Conservation (phyloP, 257 asterid species). For the Forsythia suspensa region DNA sequence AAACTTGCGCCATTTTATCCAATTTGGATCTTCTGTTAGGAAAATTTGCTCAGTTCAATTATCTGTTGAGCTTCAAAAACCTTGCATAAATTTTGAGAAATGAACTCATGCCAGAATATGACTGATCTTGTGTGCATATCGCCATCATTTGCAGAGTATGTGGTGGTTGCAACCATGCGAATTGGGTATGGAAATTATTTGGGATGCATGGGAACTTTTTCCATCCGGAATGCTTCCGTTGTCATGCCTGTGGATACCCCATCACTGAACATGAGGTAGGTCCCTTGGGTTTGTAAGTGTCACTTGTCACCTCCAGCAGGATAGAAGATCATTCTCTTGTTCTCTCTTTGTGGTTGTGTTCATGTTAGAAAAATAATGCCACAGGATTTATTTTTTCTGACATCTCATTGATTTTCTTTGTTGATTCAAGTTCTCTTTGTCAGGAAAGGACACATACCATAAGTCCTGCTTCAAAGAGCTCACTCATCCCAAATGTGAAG, state of each 20-base stretch:
- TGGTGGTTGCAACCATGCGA: conserved; percentile 82
- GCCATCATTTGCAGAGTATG: conserved; percentile 52
- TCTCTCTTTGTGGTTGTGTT: neutral
- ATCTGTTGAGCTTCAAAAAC: neutral
- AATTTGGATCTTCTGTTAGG: neutral
- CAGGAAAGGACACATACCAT: conserved; percentile 78
- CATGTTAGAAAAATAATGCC: neutral
- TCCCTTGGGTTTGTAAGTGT: neutral
- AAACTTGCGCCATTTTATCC: neutral
- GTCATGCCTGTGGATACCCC: conserved; percentile 73
- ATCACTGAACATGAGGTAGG: conserved; percentile 86
- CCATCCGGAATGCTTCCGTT: conserved; percentile 91
- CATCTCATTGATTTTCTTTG: conserved; percentile 50
- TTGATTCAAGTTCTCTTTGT: conserved; percentile 88
- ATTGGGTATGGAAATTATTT: conserved; percentile 78
- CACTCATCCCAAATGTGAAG: conserved; percentile 95
- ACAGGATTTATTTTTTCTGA: conserved; percentile 10
- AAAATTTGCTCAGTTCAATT: neutral
- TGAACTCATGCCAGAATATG: neutral
- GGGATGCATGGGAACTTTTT: conserved; percentile 91
- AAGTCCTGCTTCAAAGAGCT: conserved; percentile 93
- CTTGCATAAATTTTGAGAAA: neutral
- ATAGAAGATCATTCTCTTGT: neutral
- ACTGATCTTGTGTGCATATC: conserved; percentile 16
- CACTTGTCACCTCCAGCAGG: neutral